Percentiles rank a stretch among this genome's conserved stretches.
Conservation (phyloP, 2,329 filamentous ascomycete species). For the Fusarium falciforme region DNA sequence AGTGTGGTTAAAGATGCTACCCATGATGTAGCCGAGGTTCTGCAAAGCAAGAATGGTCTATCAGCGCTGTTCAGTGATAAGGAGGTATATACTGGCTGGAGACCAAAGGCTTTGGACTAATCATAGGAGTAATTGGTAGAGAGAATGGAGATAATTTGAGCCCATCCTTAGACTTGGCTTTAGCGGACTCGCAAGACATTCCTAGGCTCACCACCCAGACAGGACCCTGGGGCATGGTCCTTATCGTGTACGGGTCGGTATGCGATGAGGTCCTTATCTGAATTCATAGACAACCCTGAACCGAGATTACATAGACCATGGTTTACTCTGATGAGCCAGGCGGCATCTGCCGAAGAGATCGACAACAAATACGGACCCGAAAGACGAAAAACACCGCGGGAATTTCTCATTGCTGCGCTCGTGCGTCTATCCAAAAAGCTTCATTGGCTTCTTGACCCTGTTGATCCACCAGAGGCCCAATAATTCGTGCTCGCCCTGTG, state of each 20-base stretch:
- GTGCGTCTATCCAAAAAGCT: neutral
- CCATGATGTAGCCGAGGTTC: neutral
- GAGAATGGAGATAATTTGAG: neutral
- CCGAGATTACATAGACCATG: neutral
- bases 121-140: neutral
- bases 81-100: neutral
- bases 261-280: neutral
- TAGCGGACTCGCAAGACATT: neutral
- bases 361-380: neutral
- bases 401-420: neutral
- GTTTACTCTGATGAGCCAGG: neutral
- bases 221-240: neutral
- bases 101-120: neutral
- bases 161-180: neutral
- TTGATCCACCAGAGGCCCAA: neutral
- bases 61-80: neutral
- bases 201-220: neutral
- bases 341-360: neutral
- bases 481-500: neutral
- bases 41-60: neutral
- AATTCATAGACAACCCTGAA: neutral
- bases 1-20: neutral
- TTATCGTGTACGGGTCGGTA: neutral
- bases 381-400: neutral
- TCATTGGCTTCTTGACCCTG: neutral